A percentile compares a stretch with the other conserved stretches of the same genome.
Evolutionary conservation across 2,329 filamentous ascomycete species (phyloP).

Genomic region (Neonectria magnoliae): DNA sequence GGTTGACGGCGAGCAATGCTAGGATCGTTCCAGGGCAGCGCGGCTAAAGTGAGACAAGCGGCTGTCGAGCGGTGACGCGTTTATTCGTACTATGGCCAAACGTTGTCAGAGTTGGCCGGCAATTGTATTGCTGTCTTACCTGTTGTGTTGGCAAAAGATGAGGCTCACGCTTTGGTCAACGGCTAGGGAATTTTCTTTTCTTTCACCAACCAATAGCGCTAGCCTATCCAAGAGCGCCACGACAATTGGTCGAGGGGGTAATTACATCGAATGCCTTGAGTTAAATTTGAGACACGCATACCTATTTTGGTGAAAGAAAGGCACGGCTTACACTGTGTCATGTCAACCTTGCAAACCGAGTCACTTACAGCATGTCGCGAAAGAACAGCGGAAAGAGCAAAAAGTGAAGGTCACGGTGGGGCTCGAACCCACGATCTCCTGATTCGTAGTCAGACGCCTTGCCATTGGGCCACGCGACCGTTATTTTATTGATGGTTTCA

Average conservation of each 20-base stretch:
- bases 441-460: constrained; percentile 45
- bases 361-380: background rate
- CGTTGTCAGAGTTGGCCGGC: background rate
- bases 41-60: constrained; percentile 30
- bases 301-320: background rate
- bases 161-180: constrained; percentile 1
- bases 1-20: constrained; percentile 16
- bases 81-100: background rate
- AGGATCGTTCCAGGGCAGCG: constrained; percentile 23
- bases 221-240: constrained; percentile 3
- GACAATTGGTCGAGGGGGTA: background rate
- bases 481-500: background rate
- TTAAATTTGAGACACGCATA: background rate
- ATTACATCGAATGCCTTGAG: background rate
- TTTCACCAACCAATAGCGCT: constrained; percentile 18
- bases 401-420: constrained; percentile 37
- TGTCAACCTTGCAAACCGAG: background rate
- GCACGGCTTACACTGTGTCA: background rate
- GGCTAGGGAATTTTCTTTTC: constrained; percentile 26
- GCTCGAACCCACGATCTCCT: constrained; percentile 44
- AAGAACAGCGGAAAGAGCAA: background rate
- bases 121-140: constrained; percentile 8
- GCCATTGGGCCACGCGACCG: constrained; percentile 27
- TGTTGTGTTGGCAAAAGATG: constrained; percentile 9
- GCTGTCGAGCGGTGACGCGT: constrained; percentile 12